Evolutionary conservation across 1,284 basidiomycete genomes (phyloP), one percentile per base, ranked within the genome.

Genomic region (Microbotryum scabiosae): DNA sequence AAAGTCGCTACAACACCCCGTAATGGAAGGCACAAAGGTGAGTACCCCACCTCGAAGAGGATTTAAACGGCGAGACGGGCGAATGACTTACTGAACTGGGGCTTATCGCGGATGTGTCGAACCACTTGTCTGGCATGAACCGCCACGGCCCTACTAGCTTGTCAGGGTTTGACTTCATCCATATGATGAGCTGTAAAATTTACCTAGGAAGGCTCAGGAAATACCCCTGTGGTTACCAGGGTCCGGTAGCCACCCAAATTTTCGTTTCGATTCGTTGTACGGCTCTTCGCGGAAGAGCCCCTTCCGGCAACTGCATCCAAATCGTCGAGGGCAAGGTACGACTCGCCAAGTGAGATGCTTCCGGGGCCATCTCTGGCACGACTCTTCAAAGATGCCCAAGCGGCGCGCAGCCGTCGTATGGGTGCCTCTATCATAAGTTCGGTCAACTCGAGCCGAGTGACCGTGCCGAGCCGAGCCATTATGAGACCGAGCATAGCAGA

Each of bases 71-170:
- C 36, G 16, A 41, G 36, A 41, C 1, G 14, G 9, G 18, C 2
- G 1, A 20, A 21, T 16, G 2, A 25, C 58, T 18, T 28, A 54
- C 60, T 51, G 10, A 57, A 46, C 14, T 46, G 57, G 7, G 60
- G 60, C 21, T 45, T 25, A 23, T 41, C 32, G 9, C 51, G 55
- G 21, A 57, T 26, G 16, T 44, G 21, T 1, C 60, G 56, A 36
- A 57, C 12, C 18, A 61, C 7, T 36, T 61, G 60, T 4, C 60
- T 55, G 8, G 60, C 51, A 14, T 61, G 60, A 23, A 61, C 26
- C 5, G 60, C 60, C 5, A 61, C 26, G 18, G 41, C 30, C 4
- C 60, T n/a, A n/a, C n/a, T 23, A 7, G 60, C 60, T 9, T 25
- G 9, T 52, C 51, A 14, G 51, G 28, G 16, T 57, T 43, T 16